Percentiles rank a stretch among this genome's conserved stretches.
Evolutionary conservation across 306 rosid genomes (phyloP).

Genomic region (Senna tora): DNA sequence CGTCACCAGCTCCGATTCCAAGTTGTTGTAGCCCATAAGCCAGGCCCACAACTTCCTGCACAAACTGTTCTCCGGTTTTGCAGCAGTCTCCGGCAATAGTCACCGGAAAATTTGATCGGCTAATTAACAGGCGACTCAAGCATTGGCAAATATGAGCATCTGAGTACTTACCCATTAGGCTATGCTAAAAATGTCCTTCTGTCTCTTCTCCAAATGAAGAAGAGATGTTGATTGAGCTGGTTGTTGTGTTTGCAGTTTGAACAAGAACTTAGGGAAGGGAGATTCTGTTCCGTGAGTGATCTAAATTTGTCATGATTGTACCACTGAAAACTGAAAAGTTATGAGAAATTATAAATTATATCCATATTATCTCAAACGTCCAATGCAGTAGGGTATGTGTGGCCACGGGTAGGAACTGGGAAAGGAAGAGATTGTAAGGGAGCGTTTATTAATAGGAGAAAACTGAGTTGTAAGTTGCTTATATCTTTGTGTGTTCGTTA

Average conservation of each 20-base stretch:
- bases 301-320: no score
- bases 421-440: no score
- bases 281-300: no score
- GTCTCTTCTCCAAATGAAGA: neutral
- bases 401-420: no score
- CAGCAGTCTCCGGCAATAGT: conserved; percentile 48
- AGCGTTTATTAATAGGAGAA: no score
- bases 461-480: no score
- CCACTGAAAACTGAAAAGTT: no score
- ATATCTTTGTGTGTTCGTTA: no score
- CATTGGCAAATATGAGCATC: conserved; percentile 79
- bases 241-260: neutral
- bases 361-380: no score
- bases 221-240: neutral
- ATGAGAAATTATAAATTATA: no score
- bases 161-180: conserved; percentile 50
- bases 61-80: conserved; percentile 62
- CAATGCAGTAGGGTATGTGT: no score
- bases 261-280: neutral
- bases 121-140: conserved; percentile 54
- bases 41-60: conserved; percentile 55
- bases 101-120: conserved; percentile 46
- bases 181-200: neutral
- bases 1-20: conserved; percentile 65
- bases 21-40: conserved; percentile 62